phyloP scores from a whole-genome alignment of 2,329 filamentous ascomycete genomes.

The Hypocreales sp. region DNA sequence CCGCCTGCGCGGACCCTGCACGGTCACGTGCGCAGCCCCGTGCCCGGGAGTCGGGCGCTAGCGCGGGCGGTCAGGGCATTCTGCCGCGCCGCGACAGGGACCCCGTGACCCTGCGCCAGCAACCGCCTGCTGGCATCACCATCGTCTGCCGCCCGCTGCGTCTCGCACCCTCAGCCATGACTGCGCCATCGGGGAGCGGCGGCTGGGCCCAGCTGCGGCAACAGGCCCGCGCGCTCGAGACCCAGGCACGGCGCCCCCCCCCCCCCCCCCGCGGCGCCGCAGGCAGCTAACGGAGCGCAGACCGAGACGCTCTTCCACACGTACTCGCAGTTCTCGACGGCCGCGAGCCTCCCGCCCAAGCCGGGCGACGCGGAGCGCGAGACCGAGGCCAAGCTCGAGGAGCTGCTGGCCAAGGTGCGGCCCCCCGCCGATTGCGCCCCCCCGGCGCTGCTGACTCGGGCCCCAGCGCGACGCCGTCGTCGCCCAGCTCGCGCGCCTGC shows the following conservation, averaged over 20 bases:
- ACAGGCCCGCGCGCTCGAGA: slow-evolving; percentile 77
- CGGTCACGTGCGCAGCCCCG: slow-evolving; percentile 10
- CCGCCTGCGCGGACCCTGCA: background rate
- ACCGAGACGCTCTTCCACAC: slow-evolving; percentile 71
- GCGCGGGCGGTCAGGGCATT: slow-evolving; percentile 12
- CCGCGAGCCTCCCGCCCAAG: slow-evolving; percentile 63
- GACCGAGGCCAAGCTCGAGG: slow-evolving; percentile 68
- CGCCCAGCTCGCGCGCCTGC: slow-evolving; percentile 67
- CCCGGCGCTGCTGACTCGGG: slow-evolving; percentile 4
- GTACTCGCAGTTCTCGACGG: slow-evolving; percentile 82
- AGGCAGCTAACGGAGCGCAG: too few relatives aligned
- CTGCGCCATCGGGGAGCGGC: slow-evolving; percentile 35
- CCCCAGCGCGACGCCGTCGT: slow-evolving; percentile 66
- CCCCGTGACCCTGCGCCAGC: too few relatives aligned
- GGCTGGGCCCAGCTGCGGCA: slow-evolving; percentile 92
- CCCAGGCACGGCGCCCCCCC: slow-evolving; percentile 48
- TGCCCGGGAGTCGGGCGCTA: slow-evolving; percentile 1
- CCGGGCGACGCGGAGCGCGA: slow-evolving; percentile 72
- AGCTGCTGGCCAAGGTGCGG: slow-evolving; percentile 58
- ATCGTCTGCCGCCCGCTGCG: background rate
- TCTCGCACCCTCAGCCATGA: slow-evolving; percentile 22
- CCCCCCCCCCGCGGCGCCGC: too few relatives aligned
- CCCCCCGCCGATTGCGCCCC: background rate
- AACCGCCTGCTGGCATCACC: too few relatives aligned
- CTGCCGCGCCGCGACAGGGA: too few relatives aligned